Conservation (phyloP, 306 rosid genomes). For the Datisca glomerata region DNA sequence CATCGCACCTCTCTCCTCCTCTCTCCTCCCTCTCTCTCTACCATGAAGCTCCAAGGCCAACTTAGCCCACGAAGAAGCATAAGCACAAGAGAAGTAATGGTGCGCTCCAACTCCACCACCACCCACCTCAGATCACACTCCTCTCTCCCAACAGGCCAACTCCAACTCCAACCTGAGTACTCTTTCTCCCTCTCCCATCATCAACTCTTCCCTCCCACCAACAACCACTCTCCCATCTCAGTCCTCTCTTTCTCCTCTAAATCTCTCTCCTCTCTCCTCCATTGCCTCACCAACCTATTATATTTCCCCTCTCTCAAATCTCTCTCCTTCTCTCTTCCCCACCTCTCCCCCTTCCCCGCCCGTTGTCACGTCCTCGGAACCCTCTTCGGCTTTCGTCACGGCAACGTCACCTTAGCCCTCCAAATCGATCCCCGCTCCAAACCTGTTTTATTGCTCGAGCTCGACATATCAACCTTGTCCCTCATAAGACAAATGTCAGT, state of each 20-base stretch:
- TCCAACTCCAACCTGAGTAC: not conserved
- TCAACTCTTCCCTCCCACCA: constrained; percentile 1
- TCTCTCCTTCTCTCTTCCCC: constrained; percentile 40
- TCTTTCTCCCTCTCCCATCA: constrained; percentile 12
- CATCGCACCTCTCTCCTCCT: constrained; percentile 4
- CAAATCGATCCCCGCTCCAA: constrained; percentile 66
- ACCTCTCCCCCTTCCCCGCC: constrained; percentile 48
- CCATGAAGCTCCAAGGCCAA: not conserved
- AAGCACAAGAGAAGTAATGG: not conserved
- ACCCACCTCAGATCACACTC: not conserved
- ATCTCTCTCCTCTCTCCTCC: constrained; percentile 29
- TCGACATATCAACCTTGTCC: constrained; percentile 68
- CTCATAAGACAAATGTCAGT: constrained; percentile 86
- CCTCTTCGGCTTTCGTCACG: constrained; percentile 80
- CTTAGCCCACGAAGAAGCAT: not conserved
- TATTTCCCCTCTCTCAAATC: constrained; percentile 24
- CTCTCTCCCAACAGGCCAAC: not conserved
- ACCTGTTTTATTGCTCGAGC: constrained; percentile 56
- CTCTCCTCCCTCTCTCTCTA: not conserved
- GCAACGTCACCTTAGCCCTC: constrained; percentile 70
- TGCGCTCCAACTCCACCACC: not conserved
- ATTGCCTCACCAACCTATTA: constrained; percentile 27
- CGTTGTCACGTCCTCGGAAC: constrained; percentile 82
- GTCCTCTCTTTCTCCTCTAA: constrained; percentile 14
- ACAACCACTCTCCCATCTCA: not conserved